These are phyloP conservation scores for Pseudogymnoascus sp. DNA, from an alignment of 2,329 filamentous ascomycete species.

Conservation along the genomic window DNA sequence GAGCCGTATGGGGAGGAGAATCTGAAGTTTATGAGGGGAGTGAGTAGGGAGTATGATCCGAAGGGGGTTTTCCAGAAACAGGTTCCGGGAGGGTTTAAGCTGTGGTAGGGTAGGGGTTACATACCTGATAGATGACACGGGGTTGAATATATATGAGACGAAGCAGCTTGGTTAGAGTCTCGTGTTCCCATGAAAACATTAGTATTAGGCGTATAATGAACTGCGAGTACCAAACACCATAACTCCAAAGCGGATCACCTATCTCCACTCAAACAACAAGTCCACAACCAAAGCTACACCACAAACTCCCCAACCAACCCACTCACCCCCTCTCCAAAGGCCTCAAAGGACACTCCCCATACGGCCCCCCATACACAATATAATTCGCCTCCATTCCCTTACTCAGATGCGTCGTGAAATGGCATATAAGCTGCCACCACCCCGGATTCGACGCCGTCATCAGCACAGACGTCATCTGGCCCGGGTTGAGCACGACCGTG, in stretches of 20 bases:
- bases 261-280: not conserved
- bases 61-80: constrained; percentile 22
- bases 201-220: not conserved
- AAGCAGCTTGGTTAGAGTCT: not conserved
- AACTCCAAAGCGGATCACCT: not conserved
- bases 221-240: not conserved
- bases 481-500: constrained; percentile 19
- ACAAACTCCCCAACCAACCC: too few species aligned
- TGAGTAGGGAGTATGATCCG: constrained; percentile 23
- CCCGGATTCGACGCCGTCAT: constrained; percentile 23
- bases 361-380: not conserved
- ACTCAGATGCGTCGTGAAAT: constrained; percentile 8
- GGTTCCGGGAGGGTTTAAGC: constrained; percentile 23
- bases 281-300: too few species aligned
- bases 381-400: constrained; percentile 9
- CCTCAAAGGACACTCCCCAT: not conserved
- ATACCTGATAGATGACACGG: not conserved
- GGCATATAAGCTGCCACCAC: constrained; percentile 9
- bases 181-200: not conserved
- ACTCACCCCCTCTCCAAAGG: too few species aligned
- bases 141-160: not conserved
- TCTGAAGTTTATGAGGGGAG: constrained; percentile 14
- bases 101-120: not conserved
- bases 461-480: constrained; percentile 22
- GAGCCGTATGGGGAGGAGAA: constrained; percentile 11